Percentiles rank a stretch among this genome's conserved stretches.
Conservation (phyloP, 768 basidiomycete genomes). For the Rhodosporidiobolus sp. region DNA sequence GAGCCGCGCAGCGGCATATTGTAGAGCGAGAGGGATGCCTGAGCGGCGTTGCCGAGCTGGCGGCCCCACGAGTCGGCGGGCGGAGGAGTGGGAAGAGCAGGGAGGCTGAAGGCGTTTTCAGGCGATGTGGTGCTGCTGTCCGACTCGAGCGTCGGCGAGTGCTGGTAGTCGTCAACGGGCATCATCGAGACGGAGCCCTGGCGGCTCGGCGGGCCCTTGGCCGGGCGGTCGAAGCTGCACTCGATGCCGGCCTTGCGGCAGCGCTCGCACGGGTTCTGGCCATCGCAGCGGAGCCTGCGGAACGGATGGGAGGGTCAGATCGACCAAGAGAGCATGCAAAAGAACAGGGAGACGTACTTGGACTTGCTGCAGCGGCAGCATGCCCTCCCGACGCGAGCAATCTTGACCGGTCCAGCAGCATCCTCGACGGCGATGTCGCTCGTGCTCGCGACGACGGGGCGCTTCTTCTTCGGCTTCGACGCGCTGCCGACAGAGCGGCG, state of each 20-base stretch:
- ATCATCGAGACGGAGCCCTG: constrained; percentile 17
- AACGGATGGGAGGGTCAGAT: not conserved
- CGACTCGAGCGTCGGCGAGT: constrained; percentile 26
- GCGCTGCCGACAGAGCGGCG: not conserved
- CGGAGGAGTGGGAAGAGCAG: constrained; percentile 27
- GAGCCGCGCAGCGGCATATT: constrained; percentile 18
- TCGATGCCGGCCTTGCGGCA: constrained; percentile 34
- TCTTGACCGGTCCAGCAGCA: constrained; percentile 25
- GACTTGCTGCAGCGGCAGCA: constrained; percentile 31
- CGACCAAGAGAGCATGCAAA: no score
- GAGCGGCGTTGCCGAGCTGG: not conserved
- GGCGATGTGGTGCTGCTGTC: constrained; percentile 21
- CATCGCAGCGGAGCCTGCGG: constrained; percentile 35
- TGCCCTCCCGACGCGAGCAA: constrained; percentile 30
- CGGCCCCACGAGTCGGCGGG: constrained; percentile 14
- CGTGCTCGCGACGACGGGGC: constrained; percentile 8
- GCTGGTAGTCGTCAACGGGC: constrained; percentile 4
- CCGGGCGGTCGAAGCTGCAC: constrained; percentile 36
- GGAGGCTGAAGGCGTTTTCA: constrained; percentile 27
- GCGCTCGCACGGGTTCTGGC: constrained; percentile 35
- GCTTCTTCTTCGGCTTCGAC: constrained; percentile 31
- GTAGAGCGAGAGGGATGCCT: constrained; percentile 21
- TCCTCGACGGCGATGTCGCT: constrained; percentile 13
- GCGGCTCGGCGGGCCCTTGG: constrained; percentile 13
- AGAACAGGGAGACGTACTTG: constrained; percentile 19